Conservation (phyloP, 164 flowering plant species). For the grape (Vitis vinifera) region DNA sequence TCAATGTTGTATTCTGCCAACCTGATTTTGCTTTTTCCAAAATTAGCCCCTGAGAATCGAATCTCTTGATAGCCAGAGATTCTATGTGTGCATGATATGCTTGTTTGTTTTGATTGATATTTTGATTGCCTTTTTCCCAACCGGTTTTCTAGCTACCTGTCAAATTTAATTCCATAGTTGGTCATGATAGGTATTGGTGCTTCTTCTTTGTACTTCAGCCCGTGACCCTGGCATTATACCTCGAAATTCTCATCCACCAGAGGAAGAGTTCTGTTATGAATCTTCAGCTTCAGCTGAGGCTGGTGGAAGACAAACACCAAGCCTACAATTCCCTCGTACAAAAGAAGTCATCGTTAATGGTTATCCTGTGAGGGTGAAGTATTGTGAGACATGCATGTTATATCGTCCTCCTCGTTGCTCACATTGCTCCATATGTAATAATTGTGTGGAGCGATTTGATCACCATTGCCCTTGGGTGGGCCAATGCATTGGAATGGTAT, state of each 20-base stretch:
- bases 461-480: conserved; percentile 92
- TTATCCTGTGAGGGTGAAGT: conserved; percentile 69
- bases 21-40: no score
- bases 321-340: conserved; percentile 68
- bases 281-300: conserved; percentile 36
- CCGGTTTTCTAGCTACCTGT: no score
- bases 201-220: conserved; percentile 72
- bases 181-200: conserved; percentile 63
- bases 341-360: conserved; percentile 84
- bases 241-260: conserved; percentile 87
- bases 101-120: no score
- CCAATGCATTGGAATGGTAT: conserved; percentile 93
- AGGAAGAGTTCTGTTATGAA: conserved; percentile 71
- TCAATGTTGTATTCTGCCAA: no score
- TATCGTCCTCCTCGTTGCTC: conserved; percentile 98
- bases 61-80: no score
- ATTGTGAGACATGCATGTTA: conserved; percentile 96
- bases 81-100: no score
- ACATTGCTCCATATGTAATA: conserved; percentile 90
- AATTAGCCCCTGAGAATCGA: no score
- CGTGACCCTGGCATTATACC: conserved; percentile 90
- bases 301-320: conserved; percentile 80
- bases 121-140: no score
- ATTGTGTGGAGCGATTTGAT: conserved; percentile 94
- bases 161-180: conserved; percentile 1